A percentile compares a stretch with the other conserved stretches of the same genome.
phyloP scores from a whole-genome alignment of 345 rosid species.

The Rhodamnia argentea region DNA sequence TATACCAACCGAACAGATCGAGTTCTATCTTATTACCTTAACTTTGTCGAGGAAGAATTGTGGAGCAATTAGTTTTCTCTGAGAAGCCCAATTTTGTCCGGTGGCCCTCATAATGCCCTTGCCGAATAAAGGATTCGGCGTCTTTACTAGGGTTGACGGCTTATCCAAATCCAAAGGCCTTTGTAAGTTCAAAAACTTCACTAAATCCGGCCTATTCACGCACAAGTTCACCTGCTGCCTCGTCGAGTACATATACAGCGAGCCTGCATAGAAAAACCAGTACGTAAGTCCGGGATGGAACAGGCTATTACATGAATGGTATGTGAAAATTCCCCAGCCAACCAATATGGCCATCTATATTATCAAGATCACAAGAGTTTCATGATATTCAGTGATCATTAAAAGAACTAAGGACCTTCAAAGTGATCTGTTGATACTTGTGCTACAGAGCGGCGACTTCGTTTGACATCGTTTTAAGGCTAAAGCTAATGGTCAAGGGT shows the following conservation, averaged over 20 bases:
- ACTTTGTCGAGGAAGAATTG: conserved; percentile 16
- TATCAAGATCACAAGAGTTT: neutral
- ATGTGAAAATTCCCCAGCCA: neutral
- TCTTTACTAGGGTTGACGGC: conserved; percentile 1
- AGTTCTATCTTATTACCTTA: conserved; percentile 3
- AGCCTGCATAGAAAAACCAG: neutral
- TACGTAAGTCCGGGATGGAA: neutral
- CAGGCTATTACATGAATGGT: neutral
- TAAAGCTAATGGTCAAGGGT: too few relatives aligned
- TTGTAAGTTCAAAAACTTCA: conserved; percentile 11
- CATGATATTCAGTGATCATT: neutral
- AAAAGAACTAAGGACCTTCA: too few relatives aligned
- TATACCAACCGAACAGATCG: neutral
- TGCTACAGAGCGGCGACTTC: too few relatives aligned
- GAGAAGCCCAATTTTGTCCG: conserved; percentile 14
- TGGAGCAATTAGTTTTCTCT: conserved; percentile 24
- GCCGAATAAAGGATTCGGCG: conserved; percentile 10
- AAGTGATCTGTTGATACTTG: too few relatives aligned
- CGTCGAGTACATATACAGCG: conserved; percentile 13
- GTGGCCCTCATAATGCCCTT: conserved; percentile 14
- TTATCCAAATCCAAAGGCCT: conserved; percentile 17
- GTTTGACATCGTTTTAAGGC: too few relatives aligned
- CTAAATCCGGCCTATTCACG: neutral
- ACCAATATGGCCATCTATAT: neutral
- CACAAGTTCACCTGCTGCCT: conserved; percentile 11